Base-by-base conservation (phyloP, 2,329 filamentous ascomycete species). In the Saccharata proteae region DNA sequence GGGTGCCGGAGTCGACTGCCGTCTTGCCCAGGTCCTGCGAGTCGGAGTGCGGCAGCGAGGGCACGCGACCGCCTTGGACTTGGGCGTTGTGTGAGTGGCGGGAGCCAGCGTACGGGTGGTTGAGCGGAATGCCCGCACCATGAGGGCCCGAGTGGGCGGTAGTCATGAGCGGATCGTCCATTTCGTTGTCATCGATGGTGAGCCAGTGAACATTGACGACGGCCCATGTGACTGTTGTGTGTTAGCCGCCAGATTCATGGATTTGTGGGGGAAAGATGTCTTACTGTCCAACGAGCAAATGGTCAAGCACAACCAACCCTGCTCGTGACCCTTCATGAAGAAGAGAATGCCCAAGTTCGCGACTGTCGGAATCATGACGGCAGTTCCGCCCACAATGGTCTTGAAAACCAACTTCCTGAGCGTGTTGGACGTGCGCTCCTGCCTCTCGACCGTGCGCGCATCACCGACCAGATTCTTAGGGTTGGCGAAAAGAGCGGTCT, bases 281-380 rank as follows among this genome's bases (percentile, higher is more conserved):
- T 22, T 43, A 61, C 58, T 48, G 35, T 62, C 58, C 8, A 57
- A 38, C 2, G 48, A 54, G 40, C 59, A 63, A 2, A 55, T 40
- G 0, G 46, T 51, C 30, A 59, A 48, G 35, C 58, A 62, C 4
- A 61, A 36, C 55, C 57, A 62, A 0, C 50, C 54, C 12, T 52
- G 40, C 35, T 62, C 57, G 7, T 46, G 40, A 1, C 54, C 55
- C 4, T 43, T 26, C 11, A 51, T 39, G 13, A 37, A 34, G 14
- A 42, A 52, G 10, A 61, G 32, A 8, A 54, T 34, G 0, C 39
- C 42, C 1, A 61, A 29, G 30, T 62, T 63, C 10, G 43, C 47
- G 3, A 55, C 43, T 3, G 57, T 61, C 5, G 57, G 54, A 1
- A 58, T 13, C 29, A 61, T 40, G 10, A 61, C 52, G 7, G 58